Percentiles rank a stretch among this genome's conserved stretches.
Conservation (phyloP, 768 basidiomycete species). For the Trametes maxima region DNA sequence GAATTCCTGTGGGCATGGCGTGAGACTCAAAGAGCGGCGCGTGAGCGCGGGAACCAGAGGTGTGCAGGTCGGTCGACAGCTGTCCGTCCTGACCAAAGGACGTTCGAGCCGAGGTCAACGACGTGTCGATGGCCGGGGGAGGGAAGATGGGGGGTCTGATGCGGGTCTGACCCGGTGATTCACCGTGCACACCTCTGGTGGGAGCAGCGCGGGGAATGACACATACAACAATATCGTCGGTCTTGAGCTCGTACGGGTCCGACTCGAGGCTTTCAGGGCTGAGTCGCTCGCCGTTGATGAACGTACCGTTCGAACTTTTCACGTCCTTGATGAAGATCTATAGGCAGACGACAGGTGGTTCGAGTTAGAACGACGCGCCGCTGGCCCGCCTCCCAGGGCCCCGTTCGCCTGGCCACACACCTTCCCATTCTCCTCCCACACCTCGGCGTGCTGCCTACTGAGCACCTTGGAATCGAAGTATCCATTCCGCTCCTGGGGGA, state of each 20-base stretch:
- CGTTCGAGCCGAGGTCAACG: not conserved
- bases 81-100: not conserved
- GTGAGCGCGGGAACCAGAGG: not conserved
- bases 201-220: not conserved
- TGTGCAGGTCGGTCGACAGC: not conserved
- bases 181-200: too few species aligned
- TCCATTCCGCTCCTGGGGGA: slow-evolving; percentile 90
- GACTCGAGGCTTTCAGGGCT: slow-evolving; percentile 89
- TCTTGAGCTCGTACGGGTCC: slow-evolving; percentile 91
- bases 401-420: slow-evolving; percentile 41
- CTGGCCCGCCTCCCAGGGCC: not conserved
- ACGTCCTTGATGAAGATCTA: slow-evolving; percentile 99
- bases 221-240: slow-evolving; percentile 93
- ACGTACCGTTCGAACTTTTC: slow-evolving; percentile 97
- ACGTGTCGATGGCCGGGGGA: too few species aligned
- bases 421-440: slow-evolving; percentile 94
- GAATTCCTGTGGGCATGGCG: slow-evolving; percentile 70
- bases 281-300: slow-evolving; percentile 94
- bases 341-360: slow-evolving; percentile 6
- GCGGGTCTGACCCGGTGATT: too few species aligned
- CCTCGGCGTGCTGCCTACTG: slow-evolving; percentile 93
- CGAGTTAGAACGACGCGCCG: slow-evolving; percentile 12
- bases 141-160: too few species aligned
- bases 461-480: slow-evolving; percentile 97
- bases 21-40: not conserved